Evolutionary conservation across 352 stramenopile species (phyloP), one percentile per base, ranked within the genome.

Genomic region (Phytophthora sp.): DNA sequence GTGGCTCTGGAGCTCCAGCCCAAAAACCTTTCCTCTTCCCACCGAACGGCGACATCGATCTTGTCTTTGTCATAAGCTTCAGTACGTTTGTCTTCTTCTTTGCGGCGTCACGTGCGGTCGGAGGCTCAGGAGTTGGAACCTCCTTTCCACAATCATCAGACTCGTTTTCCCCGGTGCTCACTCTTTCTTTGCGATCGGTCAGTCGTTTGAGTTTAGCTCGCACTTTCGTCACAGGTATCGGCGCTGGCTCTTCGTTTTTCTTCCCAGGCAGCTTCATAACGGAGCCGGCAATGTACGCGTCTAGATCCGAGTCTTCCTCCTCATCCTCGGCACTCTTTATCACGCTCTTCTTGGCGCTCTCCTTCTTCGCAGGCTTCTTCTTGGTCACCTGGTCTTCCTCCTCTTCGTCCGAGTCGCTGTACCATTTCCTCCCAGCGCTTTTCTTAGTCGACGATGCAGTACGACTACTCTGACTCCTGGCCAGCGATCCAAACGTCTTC

Each of bases 21-120:
- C 46, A 31, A 31, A 70, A 49, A 2, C 45, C 63, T 54, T 82
- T 88, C n/a, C 47, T 57, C 42, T 63, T 70, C 8, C 47, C 46
- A 66, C 74, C 56, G 69, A 87, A 89, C 1, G 85, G 82, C n/a
- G 83, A 91, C 44, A 92, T 71, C 1, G 71, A 74, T 36, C 80
- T 82, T 6, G 79, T 87, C 38, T 87, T 91, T 21, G 77, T 76
- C 26, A 90, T 76, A 20, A 91, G 71, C n/a, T 85, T 90, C 60
- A 88, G 70, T 21, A 91, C 75, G 21, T 81, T 86, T 7, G 73
- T 81, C 44, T 78, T 77, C 55, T 84, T 86, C 35, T 71, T 78
- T 9, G 30, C 29, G 4, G 46, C 38, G 35, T 59, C 52, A 39
- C 9, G 58, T 13, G 29, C 16, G 46, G 35, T 27, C 20, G 64